phyloP scores from a whole-genome alignment of 1,139 yeast species.

The Hansenula lynferdii region DNA sequence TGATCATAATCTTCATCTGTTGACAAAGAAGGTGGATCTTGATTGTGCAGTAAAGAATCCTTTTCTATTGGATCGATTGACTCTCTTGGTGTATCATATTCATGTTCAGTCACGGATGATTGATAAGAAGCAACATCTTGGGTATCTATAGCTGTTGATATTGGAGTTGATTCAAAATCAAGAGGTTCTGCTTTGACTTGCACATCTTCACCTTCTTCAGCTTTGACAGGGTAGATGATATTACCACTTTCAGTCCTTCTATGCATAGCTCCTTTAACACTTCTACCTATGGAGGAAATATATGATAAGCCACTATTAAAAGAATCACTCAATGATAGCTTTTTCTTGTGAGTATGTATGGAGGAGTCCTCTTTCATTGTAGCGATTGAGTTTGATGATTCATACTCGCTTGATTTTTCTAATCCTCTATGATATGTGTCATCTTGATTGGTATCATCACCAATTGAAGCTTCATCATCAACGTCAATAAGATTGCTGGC shows the following conservation, averaged over 20 bases:
- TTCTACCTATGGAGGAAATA: slow-evolving; percentile 4
- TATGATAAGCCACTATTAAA: slow-evolving; percentile 12
- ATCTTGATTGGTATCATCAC: neutral
- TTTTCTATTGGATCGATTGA: slow-evolving; percentile 3
- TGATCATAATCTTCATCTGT: slow-evolving; percentile 14
- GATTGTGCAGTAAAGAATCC: no score
- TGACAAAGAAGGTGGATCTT: neutral
- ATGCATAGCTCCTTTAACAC: slow-evolving; percentile 11
- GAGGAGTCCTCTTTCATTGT: slow-evolving; percentile 26
- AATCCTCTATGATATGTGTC: slow-evolving; percentile 13
- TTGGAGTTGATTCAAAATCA: neutral
- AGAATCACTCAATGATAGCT: slow-evolving; percentile 17
- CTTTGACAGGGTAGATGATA: neutral
- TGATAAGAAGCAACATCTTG: slow-evolving; percentile 1
- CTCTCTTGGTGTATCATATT: slow-evolving; percentile 1
- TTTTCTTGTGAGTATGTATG: slow-evolving; percentile 12
- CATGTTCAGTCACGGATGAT: neutral
- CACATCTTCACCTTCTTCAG: neutral
- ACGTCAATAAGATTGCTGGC: slow-evolving; percentile 20
- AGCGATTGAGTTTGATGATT: slow-evolving; percentile 27
- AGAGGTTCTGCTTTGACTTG: neutral
- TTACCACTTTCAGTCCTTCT: slow-evolving; percentile 1
- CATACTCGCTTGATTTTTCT: slow-evolving; percentile 18
- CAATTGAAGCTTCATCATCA: slow-evolving; percentile 3
- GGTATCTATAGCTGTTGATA: slow-evolving; percentile 6